Evolutionary conservation across 2,329 filamentous ascomycete species (phyloP).

Genomic region (Aspergillus japonicus): DNA sequence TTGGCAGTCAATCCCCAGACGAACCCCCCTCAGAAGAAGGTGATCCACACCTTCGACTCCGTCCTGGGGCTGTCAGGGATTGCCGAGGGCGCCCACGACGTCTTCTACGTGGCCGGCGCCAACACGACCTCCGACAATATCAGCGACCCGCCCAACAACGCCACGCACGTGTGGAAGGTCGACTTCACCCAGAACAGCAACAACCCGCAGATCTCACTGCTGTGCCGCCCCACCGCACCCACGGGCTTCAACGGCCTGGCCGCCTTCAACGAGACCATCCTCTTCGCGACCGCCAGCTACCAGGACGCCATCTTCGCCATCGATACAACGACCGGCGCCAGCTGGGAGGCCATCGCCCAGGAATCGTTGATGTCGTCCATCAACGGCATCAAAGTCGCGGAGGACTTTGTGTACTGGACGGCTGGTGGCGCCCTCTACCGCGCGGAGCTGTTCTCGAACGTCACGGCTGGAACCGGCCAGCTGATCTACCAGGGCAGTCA

Average conservation of each 20-base stretch:
- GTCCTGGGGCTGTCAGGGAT: slow-evolving; percentile 1
- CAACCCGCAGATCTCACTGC: neutral
- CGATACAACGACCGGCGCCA: neutral
- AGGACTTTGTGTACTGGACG: neutral
- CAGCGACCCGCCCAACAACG: neutral
- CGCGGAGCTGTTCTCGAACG: neutral
- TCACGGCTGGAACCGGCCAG: neutral
- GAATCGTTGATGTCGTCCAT: neutral
- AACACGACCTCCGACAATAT: slow-evolving; percentile 1
- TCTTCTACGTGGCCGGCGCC: slow-evolving; percentile 1
- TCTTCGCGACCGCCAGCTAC: neutral
- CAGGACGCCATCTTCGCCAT: slow-evolving; percentile 1
- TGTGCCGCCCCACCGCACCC: neutral
- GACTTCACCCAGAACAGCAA: neutral
- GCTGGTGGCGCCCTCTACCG: neutral
- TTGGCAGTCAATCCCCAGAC: neutral
- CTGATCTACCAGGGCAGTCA: neutral
- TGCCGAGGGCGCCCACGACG: neutral
- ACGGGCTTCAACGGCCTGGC: neutral
- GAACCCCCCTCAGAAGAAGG: neutral
- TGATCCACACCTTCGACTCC: neutral
- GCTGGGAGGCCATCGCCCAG: neutral
- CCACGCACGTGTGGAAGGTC: slow-evolving; percentile 1
- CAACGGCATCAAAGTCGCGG: neutral
- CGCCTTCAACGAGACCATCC: neutral